Percentiles rank a stretch among this genome's conserved stretches.
Conservation (phyloP, 305 asterid genomes). For the Plantago rigida region DNA sequence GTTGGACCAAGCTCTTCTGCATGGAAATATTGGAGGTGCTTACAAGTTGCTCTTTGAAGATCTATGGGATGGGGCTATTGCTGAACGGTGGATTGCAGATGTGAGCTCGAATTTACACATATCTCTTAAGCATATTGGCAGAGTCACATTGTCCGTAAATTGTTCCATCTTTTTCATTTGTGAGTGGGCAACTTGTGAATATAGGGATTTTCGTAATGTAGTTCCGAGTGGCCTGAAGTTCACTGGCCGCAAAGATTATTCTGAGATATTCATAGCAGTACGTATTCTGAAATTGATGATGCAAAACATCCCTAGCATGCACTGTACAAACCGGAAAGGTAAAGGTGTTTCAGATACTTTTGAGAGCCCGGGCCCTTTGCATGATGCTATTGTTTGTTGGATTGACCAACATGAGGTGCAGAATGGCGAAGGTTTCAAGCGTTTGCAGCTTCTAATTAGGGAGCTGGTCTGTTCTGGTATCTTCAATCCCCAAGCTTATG, state of each 20-base stretch:
- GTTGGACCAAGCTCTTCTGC: slow-evolving; percentile 66
- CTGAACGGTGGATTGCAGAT: slow-evolving; percentile 79
- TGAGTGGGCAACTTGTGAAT: slow-evolving; percentile 98
- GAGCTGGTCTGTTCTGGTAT: slow-evolving; percentile 72
- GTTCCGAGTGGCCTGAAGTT: slow-evolving; percentile 69
- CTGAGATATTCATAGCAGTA: slow-evolving; percentile 68
- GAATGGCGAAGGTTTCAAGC: slow-evolving; percentile 67
- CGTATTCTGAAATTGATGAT: slow-evolving; percentile 75
- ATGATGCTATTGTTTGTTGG: slow-evolving; percentile 91
- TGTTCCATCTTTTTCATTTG: slow-evolving; percentile 81
- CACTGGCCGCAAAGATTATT: slow-evolving; percentile 76
- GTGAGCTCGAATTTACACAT: slow-evolving; percentile 65
- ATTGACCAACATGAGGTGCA: slow-evolving; percentile 94
- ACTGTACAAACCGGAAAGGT: slow-evolving; percentile 34
- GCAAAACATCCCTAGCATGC: slow-evolving; percentile 39
- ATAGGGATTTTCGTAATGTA: slow-evolving; percentile 63
- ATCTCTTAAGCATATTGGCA: slow-evolving; percentile 65
- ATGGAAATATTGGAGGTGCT: slow-evolving; percentile 67
- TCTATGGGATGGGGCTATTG: slow-evolving; percentile 60
- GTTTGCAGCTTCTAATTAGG: slow-evolving; percentile 63
- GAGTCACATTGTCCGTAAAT: slow-evolving; percentile 47
- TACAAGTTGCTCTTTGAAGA: slow-evolving; percentile 62
- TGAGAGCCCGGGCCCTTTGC: slow-evolving; percentile 83
- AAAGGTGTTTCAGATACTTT: slow-evolving; percentile 39
- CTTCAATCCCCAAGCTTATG: slow-evolving; percentile 82